Base-by-base conservation (phyloP, 1,139 yeast species). In the Geotrichum fermentans region DNA sequence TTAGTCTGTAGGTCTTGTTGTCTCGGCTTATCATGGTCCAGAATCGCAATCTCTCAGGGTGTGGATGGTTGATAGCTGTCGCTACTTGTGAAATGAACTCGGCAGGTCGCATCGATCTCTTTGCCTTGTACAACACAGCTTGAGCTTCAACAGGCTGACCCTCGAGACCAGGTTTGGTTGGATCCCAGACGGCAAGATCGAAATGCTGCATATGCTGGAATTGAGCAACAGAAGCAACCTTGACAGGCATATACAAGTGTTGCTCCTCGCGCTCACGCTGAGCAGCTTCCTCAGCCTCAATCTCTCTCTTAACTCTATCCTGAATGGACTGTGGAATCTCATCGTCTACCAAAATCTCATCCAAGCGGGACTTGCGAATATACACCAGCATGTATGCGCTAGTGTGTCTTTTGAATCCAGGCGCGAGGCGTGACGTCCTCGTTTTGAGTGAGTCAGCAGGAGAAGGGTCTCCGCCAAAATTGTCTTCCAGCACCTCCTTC, bases 351-450 rank as follows among this genome's bases (percentile, higher is more conserved):
- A 92, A 72, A 17, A 90, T 74, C 8, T 74, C 75, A 2, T 73
- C 73, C 43, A 82, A 68, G 36, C 77, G 77, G 6, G 77, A 69
- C 61, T 85, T 82, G 48, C 95, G 78, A 56, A 90, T 78, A 64
- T 92, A 92, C 2, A 92, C 98, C 69, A 92, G 77, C 99, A 92
- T 92, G 64, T 92, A 92, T 2, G 98, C 98, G 45, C 95, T 87
- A 0, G 97, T 89, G 42, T 87, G 92, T 48, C 96, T 79, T 58
- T 88, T 78, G 51, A 63, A 63, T 35, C 61, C 61, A 16, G 54
- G 50, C 28, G 53, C 44, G 4, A 45, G 45, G 4, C 55, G 49
- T 14, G 53, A 45, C 2, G 52, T 40, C 13, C 40, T 34, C 11
- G 40, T 33, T 16, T 43, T 40, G 16, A 33, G 18, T 18, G 43